Percentiles rank a stretch among this genome's conserved stretches.
Conservation (phyloP, 495 filamentous ascomycete genomes). For the Penicillium silybi region DNA sequence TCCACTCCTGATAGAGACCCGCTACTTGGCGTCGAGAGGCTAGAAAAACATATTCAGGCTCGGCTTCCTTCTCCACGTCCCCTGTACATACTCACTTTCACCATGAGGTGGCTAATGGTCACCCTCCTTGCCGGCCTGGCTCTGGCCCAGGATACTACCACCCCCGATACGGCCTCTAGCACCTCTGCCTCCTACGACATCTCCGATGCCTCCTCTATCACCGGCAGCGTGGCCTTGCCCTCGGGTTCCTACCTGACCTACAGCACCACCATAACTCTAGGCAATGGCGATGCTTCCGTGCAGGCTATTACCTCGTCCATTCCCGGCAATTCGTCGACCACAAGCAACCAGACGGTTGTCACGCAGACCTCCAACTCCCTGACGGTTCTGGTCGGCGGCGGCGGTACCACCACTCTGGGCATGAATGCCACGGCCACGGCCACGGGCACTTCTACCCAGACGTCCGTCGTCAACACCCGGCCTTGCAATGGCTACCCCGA, state of each 20-base stretch:
- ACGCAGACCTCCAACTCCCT: slow-evolving; percentile 33
- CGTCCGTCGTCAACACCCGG: slow-evolving; percentile 61
- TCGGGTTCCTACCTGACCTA: slow-evolving; percentile 39
- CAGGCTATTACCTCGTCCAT: slow-evolving; percentile 13
- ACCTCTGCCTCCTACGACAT: slow-evolving; percentile 15
- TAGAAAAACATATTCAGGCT: background rate
- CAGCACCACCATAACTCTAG: slow-evolving; percentile 35
- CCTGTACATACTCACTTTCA: background rate
- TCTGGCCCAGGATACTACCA: slow-evolving; percentile 15
- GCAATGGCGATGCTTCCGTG: slow-evolving; percentile 19
- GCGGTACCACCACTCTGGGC: slow-evolving; percentile 27
- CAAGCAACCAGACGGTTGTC: slow-evolving; percentile 32
- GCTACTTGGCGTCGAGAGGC: background rate
- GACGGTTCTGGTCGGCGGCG: slow-evolving; percentile 38
- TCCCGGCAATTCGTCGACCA: slow-evolving; percentile 17
- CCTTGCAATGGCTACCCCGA: slow-evolving; percentile 88
- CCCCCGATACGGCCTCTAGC: background rate
- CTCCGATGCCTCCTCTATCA: slow-evolving; percentile 7
- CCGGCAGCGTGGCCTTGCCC: slow-evolving; percentile 19
- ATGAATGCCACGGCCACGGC: slow-evolving; percentile 37
- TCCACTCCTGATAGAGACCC: slow-evolving; percentile 2
- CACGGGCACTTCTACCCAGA: slow-evolving; percentile 35
- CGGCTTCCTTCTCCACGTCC: background rate
- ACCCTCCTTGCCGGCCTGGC: slow-evolving; percentile 12
- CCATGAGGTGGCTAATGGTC: slow-evolving; percentile 23